These are phyloP conservation scores for Oryza nivara DNA, from an alignment of 176 grass and related monocot species.

Conservation along the genomic window DNA sequence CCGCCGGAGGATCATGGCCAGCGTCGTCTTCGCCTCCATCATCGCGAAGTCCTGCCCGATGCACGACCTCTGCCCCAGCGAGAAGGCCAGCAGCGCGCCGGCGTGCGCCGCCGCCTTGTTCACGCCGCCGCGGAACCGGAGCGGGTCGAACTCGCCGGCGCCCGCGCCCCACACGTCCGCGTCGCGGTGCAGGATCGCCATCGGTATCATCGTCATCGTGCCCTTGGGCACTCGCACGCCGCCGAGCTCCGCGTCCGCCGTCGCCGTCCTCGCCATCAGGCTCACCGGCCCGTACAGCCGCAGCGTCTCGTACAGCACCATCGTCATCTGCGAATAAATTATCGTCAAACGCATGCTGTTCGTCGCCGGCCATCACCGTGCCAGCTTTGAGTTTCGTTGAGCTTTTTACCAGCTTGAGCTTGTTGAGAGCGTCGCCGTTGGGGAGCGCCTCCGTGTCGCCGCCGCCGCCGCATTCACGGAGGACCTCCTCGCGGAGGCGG, in stretches of 20 bases:
- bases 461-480: constrained; percentile 44
- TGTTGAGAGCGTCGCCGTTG: constrained; percentile 42
- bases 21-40: constrained; percentile 51
- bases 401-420: constrained; percentile 52
- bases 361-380: background rate
- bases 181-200: constrained; percentile 51
- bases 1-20: constrained; percentile 49
- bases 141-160: constrained; percentile 57
- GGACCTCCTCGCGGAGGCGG: constrained; percentile 56
- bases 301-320: constrained; percentile 57
- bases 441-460: background rate
- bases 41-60: constrained; percentile 65
- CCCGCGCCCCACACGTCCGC: constrained; percentile 53
- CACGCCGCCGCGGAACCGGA: constrained; percentile 54
- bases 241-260: constrained; percentile 41
- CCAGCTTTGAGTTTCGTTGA: background rate
- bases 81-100: constrained; percentile 58
- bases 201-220: constrained; percentile 27
- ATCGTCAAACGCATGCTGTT: too few species aligned
- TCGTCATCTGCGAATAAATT: constrained; percentile 44
- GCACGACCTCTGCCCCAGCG: constrained; percentile 47
- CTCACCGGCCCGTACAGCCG: constrained; percentile 51
- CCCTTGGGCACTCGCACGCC: constrained; percentile 43
- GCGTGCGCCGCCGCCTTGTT: constrained; percentile 41
- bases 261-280: background rate